Evolutionary conservation across 1,139 yeast species (phyloP).

Genomic region (Meyerozyma carpophila): DNA sequence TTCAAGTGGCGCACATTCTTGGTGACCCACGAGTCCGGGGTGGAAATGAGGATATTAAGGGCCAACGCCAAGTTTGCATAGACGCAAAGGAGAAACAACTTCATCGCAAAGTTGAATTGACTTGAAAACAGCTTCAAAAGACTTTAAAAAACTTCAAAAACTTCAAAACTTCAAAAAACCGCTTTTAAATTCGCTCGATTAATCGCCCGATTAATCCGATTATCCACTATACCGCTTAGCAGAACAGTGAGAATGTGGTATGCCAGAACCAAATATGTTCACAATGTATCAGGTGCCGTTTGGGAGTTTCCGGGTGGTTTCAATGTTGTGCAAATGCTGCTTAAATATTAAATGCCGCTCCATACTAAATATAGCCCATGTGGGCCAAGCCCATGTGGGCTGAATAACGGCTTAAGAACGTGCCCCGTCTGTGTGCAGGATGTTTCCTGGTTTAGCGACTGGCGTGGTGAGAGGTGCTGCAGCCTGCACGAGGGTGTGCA

Average conservation of each 20-base stretch:
- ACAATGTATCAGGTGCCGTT: not conserved
- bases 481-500: too few species aligned
- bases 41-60: slow-evolving; percentile 28
- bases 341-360: not conserved
- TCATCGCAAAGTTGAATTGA: too few species aligned
- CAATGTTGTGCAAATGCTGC: too few species aligned
- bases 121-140: too few species aligned
- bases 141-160: too few species aligned
- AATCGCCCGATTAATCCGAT: too few species aligned
- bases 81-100: not conserved
- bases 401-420: not conserved
- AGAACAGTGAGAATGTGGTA: not conserved
- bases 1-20: slow-evolving; percentile 28
- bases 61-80: slow-evolving; percentile 6
- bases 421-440: not conserved
- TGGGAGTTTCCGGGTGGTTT: too few species aligned
- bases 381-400: slow-evolving; percentile 1
- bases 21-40: slow-evolving; percentile 38
- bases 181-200: too few species aligned
- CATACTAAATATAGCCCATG: slow-evolving; percentile 1
- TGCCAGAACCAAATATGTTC: not conserved
- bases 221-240: too few species aligned
- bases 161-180: too few species aligned
- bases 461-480: too few species aligned
- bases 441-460: too few species aligned